Percentiles rank a stretch among this genome's conserved stretches.
Conservation (phyloP, 2,329 filamentous ascomycete genomes). For the Talaromyces pinophilus region DNA sequence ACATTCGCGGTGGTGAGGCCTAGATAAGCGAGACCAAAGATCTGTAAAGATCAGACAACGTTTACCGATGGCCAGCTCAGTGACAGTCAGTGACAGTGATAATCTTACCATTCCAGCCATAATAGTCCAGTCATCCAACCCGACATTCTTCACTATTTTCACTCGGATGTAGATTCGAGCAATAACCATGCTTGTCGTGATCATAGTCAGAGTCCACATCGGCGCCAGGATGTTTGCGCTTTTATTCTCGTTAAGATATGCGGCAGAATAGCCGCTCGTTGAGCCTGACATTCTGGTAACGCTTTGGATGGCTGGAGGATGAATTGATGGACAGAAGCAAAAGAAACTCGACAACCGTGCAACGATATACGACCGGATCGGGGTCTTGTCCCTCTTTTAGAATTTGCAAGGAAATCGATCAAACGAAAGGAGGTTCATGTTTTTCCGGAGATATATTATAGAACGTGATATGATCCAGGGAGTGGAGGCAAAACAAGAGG, state of each 20-base stretch:
- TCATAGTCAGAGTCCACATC: slow-evolving; percentile 33
- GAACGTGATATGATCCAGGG: not conserved
- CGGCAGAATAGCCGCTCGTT: not conserved
- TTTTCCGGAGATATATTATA: not conserved
- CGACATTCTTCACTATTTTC: slow-evolving; percentile 33
- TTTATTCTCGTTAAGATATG: slow-evolving; percentile 29
- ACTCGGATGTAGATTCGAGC: slow-evolving; percentile 37
- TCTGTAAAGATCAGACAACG: slow-evolving; percentile 27
- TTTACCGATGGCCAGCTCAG: not conserved
- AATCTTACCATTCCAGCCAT: slow-evolving; percentile 30
- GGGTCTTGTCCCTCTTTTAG: not conserved
- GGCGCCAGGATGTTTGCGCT: slow-evolving; percentile 35
- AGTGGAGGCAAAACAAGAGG: not conserved
- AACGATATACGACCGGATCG: not conserved
- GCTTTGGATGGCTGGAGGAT: not conserved
- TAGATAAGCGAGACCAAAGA: slow-evolving; percentile 39
- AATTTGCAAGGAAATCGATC: not conserved
- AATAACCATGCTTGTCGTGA: slow-evolving; percentile 35
- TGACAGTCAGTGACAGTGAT: not conserved
- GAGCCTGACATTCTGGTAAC: slow-evolving; percentile 14
- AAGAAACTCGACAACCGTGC: not conserved
- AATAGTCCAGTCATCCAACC: slow-evolving; percentile 42
- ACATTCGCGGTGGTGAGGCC: slow-evolving; percentile 40
- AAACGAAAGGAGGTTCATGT: slow-evolving; percentile 5
- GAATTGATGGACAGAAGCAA: not conserved